Evolutionary conservation across 2,329 filamentous ascomycete genomes (phyloP).

Genomic region (Pleomassaria siparia): DNA sequence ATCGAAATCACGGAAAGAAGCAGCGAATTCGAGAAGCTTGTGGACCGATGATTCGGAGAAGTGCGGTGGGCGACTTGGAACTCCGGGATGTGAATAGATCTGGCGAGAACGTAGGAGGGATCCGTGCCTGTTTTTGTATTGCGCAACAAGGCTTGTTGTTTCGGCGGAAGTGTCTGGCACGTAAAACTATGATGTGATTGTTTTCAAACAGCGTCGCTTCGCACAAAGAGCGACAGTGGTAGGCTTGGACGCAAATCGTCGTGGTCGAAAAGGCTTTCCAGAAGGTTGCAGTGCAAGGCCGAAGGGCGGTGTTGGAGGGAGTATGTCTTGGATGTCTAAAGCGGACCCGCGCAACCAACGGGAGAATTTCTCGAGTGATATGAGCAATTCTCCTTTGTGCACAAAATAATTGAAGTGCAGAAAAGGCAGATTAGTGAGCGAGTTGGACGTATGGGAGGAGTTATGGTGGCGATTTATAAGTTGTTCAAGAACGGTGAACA

Average conservation of each 20-base stretch:
- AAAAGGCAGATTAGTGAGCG: background rate
- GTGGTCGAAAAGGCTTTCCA: constrained; percentile 7
- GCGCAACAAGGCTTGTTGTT: constrained; percentile 10
- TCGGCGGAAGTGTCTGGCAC: constrained; percentile 14
- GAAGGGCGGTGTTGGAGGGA: constrained; percentile 10
- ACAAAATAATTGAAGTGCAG: background rate
- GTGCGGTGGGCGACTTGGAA: background rate
- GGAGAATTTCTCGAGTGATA: background rate
- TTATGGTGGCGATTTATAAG: background rate
- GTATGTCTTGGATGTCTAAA: background rate
- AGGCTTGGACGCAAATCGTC: background rate
- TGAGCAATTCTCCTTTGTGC: background rate
- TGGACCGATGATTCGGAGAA: background rate
- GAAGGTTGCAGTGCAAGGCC: constrained; percentile 10
- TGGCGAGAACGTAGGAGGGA: constrained; percentile 4
- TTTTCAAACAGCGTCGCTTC: constrained; percentile 12
- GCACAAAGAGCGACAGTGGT: constrained; percentile 12
- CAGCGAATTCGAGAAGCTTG: background rate
- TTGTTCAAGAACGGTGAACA: background rate
- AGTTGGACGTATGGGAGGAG: background rate
- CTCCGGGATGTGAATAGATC: constrained; percentile 1
- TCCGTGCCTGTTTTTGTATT: constrained; percentile 13
- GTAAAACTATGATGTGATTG: constrained; percentile 14
- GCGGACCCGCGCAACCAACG: background rate
- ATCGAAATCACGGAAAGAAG: background rate